A percentile compares a stretch with the other conserved stretches of the same genome.
Conservation (phyloP, 164 flowering plant genomes). For the Magnolia sinica region DNA sequence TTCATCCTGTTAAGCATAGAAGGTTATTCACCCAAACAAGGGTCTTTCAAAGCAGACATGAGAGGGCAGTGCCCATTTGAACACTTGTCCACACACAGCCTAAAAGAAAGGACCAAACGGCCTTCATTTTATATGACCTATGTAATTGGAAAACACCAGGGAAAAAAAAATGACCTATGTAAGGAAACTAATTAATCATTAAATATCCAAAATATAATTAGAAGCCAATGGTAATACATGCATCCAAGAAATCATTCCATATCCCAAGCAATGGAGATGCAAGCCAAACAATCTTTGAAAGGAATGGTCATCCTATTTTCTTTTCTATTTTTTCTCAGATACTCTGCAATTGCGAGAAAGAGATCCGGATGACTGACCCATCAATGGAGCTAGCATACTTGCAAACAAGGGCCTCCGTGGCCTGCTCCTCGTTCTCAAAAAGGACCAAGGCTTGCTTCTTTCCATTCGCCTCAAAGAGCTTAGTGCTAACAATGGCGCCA, state of each 20-base stretch:
- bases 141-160: no score
- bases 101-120: no score
- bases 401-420: conserved; percentile 94
- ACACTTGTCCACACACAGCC: no score
- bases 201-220: no score
- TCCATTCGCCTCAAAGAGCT: conserved; percentile 87
- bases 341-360: conserved; percentile 88
- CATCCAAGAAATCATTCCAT: not conserved
- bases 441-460: conserved; percentile 91
- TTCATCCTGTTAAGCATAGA: no score
- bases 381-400: conserved; percentile 82
- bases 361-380: conserved; percentile 74
- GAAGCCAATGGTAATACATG: not conserved
- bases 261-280: not conserved
- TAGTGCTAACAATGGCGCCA: conserved; percentile 71
- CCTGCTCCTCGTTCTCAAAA: conserved; percentile 93
- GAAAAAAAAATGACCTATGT: no score
- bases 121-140: no score
- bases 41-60: no score
- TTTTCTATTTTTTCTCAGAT: conserved; percentile 27
- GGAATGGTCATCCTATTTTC: not conserved
- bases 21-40: no score
- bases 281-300: not conserved
- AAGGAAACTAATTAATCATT: no score
- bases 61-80: no score